Evolutionary conservation across 139 green algal genomes (phyloP), one percentile per base, ranked within the genome.

Genomic region (Chlamydomonas schloesseri): DNA sequence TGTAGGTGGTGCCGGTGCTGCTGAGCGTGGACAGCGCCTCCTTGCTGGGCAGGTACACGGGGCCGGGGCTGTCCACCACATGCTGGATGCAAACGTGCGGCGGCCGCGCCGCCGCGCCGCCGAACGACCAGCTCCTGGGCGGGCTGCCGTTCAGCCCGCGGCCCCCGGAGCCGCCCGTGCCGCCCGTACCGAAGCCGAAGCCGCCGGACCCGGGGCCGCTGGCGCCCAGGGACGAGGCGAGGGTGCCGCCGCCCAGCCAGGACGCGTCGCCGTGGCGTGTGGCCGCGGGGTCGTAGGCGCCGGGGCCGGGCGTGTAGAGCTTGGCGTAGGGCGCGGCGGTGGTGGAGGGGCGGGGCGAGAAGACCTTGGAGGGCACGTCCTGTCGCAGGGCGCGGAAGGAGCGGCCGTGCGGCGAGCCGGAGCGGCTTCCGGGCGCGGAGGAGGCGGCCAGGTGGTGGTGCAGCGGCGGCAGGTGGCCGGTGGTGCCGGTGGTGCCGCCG

Each of bases 281-380:
- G 4, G 74, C 73, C 47, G 62, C 24, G 0, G 88, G 88, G 23
- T 55, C 80, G 88, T 89, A 88, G 10, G 88, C 76, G 26, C 88
- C 88, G 3, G 88, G 88, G 3, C 88, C 88, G 37, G 88, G 88
- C 2, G 75, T 50, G 77, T 83, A 89, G 2, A 91, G 29, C 53
- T 74, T 85, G 46, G 14, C 33, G 58, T 82, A 86, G 47, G 73
- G 73, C 36, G 79, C 79, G 0, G 79, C 79, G 47, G n/a, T 36
- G 79, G 10, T 8, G 65, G 67, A 42, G 67, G 46, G 65, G 0
- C 31, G 46, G 31, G 79, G 67, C 6, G 46, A 37, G 50, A 85
- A 85, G 24, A 77, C 68, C 20, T 50, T 50, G 36, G 67, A 24
- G 26, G 79, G 65, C 65, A 64, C 57, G 24, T 82, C 74, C 57